Base-by-base conservation (phyloP, 345 rosid species). In the Leavenworthia alabamica region DNA sequence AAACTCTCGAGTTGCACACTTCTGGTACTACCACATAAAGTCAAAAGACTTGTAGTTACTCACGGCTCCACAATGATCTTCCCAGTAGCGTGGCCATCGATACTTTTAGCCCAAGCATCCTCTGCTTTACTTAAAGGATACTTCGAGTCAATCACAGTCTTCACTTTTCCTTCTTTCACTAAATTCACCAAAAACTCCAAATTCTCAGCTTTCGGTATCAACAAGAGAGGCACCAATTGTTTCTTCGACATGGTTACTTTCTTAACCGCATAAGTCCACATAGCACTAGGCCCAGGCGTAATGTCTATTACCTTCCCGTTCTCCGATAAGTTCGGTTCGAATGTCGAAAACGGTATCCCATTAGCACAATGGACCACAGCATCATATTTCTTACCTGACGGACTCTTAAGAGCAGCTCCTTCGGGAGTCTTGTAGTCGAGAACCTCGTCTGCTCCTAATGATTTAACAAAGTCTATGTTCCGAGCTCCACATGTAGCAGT, bases 31-130 rank as follows among this genome's bases (percentile, higher is more conserved):
- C 5, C 7, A 39, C 12, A 27, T 1, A 15, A 43, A 17, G 15
- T 32, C 10, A 43, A 14, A 19, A 56, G 27, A 5, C 4, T 6
- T n/a, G 19, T 8, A 6, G 31, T 28, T 6, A 28, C 31, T 54
- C 65, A 78, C 0, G 78, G 86, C 81, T 88, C 88, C 29, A 83
- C 85, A 14, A 88, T 70, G 26, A 89, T 77, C 80, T 89, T 86
- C 10, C 96, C 96, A 5, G 94, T 86, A 28, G 93, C 90, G 56
- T 81, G 89, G 8, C 90, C 86, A 39, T 65, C 81, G 1, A 84
- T 71, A 45, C 82, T 78, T 74, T 73, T 82, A 3, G 82, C 87
- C 96, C 92, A 88, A 26, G 78, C 93, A 13, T 85, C 90, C 72
- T 85, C 90, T 2, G 86, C 93, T 67, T 79, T 78, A 69, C 78